phyloP scores from a whole-genome alignment of 257 asterid species.

The Cruciata laevipes region DNA sequence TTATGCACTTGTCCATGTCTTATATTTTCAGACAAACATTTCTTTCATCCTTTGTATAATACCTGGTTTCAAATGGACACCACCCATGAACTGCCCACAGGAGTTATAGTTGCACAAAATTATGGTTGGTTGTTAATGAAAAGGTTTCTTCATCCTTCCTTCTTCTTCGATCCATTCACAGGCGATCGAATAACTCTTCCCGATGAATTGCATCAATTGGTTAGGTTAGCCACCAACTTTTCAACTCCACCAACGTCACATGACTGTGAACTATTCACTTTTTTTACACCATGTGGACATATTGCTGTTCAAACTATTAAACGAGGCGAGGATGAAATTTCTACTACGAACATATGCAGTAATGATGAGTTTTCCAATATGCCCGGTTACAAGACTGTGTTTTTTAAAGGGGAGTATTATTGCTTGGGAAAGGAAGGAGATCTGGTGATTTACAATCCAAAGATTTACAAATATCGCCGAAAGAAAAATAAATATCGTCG shows the following conservation, averaged over 20 bases:
- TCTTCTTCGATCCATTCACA: slow-evolving; percentile 2
- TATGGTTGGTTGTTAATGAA: background rate
- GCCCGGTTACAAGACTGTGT: background rate
- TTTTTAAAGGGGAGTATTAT: background rate
- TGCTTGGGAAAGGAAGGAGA: background rate
- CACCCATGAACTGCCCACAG: background rate
- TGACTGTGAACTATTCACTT: background rate
- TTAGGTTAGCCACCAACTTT: background rate
- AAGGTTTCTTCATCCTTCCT: background rate
- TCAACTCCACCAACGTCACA: background rate
- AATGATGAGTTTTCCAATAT: background rate
- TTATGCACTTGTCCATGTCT: background rate
- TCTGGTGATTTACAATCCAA: background rate
- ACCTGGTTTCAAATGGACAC: background rate
- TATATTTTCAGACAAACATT: background rate
- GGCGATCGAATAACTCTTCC: background rate
- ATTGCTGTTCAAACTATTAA: background rate
- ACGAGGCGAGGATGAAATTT: background rate
- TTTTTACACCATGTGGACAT: background rate
- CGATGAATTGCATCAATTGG: rapidly evolving
- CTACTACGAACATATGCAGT: no score
- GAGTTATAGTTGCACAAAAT: background rate
- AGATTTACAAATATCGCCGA: background rate
- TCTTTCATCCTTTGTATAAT: background rate
- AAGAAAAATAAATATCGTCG: background rate